Base-by-base conservation (phyloP, 2,329 filamentous ascomycete genomes). In the Chaetomiaceae sp. region DNA sequence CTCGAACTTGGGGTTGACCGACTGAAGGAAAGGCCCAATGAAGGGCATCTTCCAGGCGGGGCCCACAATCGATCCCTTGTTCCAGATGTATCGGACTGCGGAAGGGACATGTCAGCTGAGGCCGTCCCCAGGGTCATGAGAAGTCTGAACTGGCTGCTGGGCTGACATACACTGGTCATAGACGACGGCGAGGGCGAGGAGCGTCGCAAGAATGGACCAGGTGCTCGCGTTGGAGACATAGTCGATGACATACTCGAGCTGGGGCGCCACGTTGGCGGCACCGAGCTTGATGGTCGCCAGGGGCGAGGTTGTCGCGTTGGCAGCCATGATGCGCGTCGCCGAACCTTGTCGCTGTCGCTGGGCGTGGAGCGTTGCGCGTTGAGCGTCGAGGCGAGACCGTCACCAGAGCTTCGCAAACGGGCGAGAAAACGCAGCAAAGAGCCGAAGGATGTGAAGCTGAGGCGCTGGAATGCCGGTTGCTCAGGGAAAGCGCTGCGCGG, bases 1-100 rank as follows among this genome's bases (percentile, higher is more conserved):
- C 55, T 86, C 83, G 68, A 96, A 97, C 65, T 92, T 89, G 51
- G 93, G 93, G 69, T 95, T 85, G 62, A 97, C 77, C 23, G 90
- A 96, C 66, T 96, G 77, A 51, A 97, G 78, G 70, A 99, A 97
- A 5, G 93, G 92, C n/a, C 93, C 93, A 68, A 97, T 90, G 65
- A 93, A 92, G 37, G 88, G 88, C 52, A 85, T 75, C 71, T 93
- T 93, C 76, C 79, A 86, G 39, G 78, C 61, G 23, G 88, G 87
- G 34, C 88, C 88, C 45, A 78, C 81, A 62, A 93, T 91, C 21
- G 79, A 78, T 52, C 87, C 86, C 69, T 92, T 92, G 62, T 82
- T 81, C 64, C 77, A 75, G 59, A 89, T 75, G 66, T 92, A 93
- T 67, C 79, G 85, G 61, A 86, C 88, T 93, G 62, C n/a, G 19